Evolutionary conservation across 2,329 filamentous ascomycete genomes (phyloP).

Genomic region (Talaromyces marneffei): DNA sequence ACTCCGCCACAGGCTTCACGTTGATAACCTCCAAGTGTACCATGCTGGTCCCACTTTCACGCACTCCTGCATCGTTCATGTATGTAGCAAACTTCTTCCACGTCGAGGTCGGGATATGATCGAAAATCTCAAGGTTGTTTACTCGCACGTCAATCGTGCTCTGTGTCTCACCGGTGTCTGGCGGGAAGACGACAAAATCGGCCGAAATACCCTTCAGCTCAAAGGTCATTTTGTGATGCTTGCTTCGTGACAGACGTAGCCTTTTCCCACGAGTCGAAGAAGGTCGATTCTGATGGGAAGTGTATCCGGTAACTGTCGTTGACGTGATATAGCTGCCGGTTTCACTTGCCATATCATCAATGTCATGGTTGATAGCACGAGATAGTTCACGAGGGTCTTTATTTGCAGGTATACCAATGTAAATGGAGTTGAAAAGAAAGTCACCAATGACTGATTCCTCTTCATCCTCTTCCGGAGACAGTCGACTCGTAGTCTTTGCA

Average conservation of each 20-base stretch:
- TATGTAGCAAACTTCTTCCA: conserved; percentile 99
- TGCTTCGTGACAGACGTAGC: conserved; percentile 75
- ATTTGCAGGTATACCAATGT: conserved; percentile 85
- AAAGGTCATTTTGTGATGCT: conserved; percentile 90
- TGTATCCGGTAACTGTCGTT: conserved; percentile 44
- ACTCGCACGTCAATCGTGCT: conserved; percentile 82
- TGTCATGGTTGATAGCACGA: conserved; percentile 76
- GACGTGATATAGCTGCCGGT: conserved; percentile 83
- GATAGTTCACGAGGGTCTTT: conserved; percentile 77
- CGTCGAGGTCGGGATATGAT: conserved; percentile 88
- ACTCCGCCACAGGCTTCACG: conserved; percentile 74
- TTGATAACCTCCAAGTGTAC: conserved; percentile 82
- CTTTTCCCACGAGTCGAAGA: conserved; percentile 46
- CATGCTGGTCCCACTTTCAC: conserved; percentile 84
- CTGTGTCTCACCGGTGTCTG: conserved; percentile 70
- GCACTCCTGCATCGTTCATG: conserved; percentile 76
- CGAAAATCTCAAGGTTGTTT: conserved; percentile 79
- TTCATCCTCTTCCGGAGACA: conserved; percentile 49
- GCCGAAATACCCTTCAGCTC: conserved; percentile 79
- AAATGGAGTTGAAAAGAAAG: conserved; percentile 97
- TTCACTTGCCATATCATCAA: conserved; percentile 81
- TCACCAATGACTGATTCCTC: conserved; percentile 87
- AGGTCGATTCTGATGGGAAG: conserved; percentile 27
- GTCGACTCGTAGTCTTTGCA: conserved; percentile 51
- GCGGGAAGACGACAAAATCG: conserved; percentile 75